Conservation (phyloP, 2,329 filamentous ascomycete genomes). For the Lecanicillium sp. region DNA sequence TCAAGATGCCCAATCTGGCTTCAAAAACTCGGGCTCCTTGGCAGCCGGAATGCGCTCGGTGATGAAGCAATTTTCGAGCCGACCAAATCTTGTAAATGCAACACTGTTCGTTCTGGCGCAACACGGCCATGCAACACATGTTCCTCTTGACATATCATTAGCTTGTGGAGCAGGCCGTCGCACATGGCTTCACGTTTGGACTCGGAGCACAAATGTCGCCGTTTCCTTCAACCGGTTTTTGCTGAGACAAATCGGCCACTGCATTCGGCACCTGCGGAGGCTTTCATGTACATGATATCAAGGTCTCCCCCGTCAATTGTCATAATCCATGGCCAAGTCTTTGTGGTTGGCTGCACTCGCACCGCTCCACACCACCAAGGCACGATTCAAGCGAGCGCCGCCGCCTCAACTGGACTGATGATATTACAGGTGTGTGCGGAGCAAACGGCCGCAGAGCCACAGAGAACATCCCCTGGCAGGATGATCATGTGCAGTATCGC, state of each 20-base stretch:
- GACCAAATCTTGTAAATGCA: too few species aligned
- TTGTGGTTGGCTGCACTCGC: neutral
- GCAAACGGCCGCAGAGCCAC: neutral
- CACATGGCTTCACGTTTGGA: too few species aligned
- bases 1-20: neutral
- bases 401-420: constrained; percentile 7
- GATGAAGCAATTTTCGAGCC: too few species aligned
- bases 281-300: too few species aligned
- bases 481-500: constrained; percentile 12
- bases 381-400: constrained; percentile 11
- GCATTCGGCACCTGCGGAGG: neutral
- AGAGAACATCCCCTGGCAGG: neutral
- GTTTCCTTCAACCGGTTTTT: neutral
- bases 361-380: constrained; percentile 5
- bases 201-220: neutral
- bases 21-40: too few species aligned
- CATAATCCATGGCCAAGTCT: neutral
- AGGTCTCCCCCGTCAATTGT: too few species aligned
- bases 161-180: neutral
- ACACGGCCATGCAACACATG: too few species aligned
- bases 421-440: neutral
- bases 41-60: neutral
- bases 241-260: neutral
- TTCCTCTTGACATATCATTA: too few species aligned
- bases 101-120: too few species aligned